phyloP scores from a whole-genome alignment of 352 stramenopile genomes.

The Phytophthora pisi region DNA sequence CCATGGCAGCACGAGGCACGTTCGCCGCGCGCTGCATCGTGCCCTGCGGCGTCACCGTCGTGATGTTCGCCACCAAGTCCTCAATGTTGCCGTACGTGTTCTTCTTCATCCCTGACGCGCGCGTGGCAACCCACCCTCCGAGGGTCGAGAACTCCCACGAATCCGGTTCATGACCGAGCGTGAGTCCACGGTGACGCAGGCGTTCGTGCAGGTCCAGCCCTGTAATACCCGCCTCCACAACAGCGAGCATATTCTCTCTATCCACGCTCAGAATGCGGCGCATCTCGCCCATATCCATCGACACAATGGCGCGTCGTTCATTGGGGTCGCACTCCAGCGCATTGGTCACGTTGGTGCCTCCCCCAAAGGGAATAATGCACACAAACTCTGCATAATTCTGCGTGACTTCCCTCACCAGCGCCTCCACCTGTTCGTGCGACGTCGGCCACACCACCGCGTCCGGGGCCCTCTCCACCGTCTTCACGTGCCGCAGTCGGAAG shows the following conservation, averaged over 20 bases:
- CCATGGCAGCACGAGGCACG: constrained; percentile 84
- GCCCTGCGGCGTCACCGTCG: constrained; percentile 68
- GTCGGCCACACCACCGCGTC: constrained; percentile 92
- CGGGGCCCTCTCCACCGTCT: constrained; percentile 68
- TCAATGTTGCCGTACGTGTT: constrained; percentile 96
- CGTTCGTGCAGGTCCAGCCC: constrained; percentile 89
- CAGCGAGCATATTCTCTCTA: constrained; percentile 85
- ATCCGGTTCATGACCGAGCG: constrained; percentile 93
- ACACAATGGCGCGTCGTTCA: constrained; percentile 92
- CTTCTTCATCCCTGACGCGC: constrained; percentile 95
- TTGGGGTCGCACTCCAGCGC: constrained; percentile 60
- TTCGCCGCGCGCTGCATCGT: constrained; percentile 60
- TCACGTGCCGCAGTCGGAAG: constrained; percentile 55
- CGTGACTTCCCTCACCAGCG: constrained; percentile 78
- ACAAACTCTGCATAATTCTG: constrained; percentile 53
- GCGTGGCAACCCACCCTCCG: constrained; percentile 92
- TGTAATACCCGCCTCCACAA: constrained; percentile 92
- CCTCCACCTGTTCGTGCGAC: constrained; percentile 81
- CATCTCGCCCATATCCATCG: constrained; percentile 94
- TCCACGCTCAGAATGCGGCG: constrained; percentile 69
- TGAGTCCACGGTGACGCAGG: constrained; percentile 85
- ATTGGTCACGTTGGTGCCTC: constrained; percentile 91
- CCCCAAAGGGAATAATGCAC: constrained; percentile 95
- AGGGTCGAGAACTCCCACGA: constrained; percentile 95
- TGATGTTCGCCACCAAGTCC: constrained; percentile 89